A percentile compares a stretch with the other conserved stretches of the same genome.
Conservation (phyloP, 2,329 filamentous ascomycete genomes). For the Aspergillus novofumigatus region DNA sequence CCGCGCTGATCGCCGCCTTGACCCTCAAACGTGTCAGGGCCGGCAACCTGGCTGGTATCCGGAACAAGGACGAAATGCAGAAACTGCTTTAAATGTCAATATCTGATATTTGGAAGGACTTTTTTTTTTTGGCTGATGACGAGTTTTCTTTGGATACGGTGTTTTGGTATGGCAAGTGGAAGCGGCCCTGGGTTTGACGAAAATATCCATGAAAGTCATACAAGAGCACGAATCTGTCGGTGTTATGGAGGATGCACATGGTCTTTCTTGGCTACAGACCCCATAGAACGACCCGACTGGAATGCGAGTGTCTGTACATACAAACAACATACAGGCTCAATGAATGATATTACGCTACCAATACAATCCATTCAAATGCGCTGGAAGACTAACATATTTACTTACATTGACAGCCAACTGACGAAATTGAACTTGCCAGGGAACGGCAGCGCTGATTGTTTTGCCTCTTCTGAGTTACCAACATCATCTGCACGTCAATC, state of each 20-base stretch:
- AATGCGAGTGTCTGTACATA: not conserved
- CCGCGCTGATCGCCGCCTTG: conserved; percentile 80
- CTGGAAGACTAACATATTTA: not conserved
- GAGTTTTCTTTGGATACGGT: not conserved
- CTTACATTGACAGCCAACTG: not conserved
- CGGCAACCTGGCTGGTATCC: conserved; percentile 57
- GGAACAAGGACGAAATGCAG: conserved; percentile 43
- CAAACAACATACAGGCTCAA: not conserved
- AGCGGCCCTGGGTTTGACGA: not conserved
- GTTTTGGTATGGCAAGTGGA: not conserved
- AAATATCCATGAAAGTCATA: not conserved
- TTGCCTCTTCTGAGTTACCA: not conserved
- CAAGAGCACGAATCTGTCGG: no score
- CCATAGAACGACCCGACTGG: not conserved
- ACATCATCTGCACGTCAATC: not conserved
- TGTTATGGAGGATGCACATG: not conserved
- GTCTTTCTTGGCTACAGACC: not conserved
- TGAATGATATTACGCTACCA: not conserved
- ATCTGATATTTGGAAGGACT: not conserved
- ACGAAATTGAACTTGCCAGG: not conserved
- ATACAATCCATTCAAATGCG: not conserved
- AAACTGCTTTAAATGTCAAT: conserved; percentile 22
- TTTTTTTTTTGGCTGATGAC: not conserved
- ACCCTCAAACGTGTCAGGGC: conserved; percentile 60
- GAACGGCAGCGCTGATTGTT: not conserved